Conservation (phyloP, 2,329 filamentous ascomycete genomes). For the Penicillium digitatum region DNA sequence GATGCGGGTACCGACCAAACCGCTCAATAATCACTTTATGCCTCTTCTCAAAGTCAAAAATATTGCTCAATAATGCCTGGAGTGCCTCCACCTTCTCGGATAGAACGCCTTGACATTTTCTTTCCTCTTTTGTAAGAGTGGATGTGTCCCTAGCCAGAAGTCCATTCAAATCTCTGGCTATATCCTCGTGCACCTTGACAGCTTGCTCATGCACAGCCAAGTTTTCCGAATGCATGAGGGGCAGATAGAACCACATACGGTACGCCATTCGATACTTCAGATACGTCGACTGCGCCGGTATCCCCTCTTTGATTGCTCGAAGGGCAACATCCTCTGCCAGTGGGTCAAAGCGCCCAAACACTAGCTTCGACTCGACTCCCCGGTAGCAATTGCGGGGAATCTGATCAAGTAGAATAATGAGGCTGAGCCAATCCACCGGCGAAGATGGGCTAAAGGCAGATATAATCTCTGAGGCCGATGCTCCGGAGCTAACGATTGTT, state of each 20-base stretch:
- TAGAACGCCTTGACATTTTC: constrained; percentile 11
- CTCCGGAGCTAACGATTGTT: constrained; percentile 12
- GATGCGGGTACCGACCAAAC: constrained; percentile 28
- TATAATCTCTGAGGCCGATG: constrained; percentile 16
- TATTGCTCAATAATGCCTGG: constrained; percentile 6
- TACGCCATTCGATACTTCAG: constrained; percentile 37
- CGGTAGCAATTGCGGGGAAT: constrained; percentile 61
- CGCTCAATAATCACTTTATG: constrained; percentile 25
- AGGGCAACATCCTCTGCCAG: constrained; percentile 48
- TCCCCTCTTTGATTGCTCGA: constrained; percentile 36
- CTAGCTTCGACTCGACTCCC: constrained; percentile 42
- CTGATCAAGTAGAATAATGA: constrained; percentile 60
- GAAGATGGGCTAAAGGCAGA: constrained; percentile 13
- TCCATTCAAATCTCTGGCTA: constrained; percentile 14
- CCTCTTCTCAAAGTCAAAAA: constrained; percentile 19
- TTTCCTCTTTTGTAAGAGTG: constrained; percentile 15
- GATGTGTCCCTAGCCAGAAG: constrained; percentile 11
- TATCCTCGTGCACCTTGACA: constrained; percentile 14
- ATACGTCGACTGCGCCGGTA: constrained; percentile 25
- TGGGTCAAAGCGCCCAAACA: constrained; percentile 57
- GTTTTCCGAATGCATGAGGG: constrained; percentile 54
- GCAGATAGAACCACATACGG: constrained; percentile 57
- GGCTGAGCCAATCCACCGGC: constrained; percentile 38
- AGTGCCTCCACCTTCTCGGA: constrained; percentile 10
- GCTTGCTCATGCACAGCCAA: constrained; percentile 20